phyloP scores from a whole-genome alignment of 2,329 filamentous ascomycete genomes.

The Colletotrichum sp. region DNA sequence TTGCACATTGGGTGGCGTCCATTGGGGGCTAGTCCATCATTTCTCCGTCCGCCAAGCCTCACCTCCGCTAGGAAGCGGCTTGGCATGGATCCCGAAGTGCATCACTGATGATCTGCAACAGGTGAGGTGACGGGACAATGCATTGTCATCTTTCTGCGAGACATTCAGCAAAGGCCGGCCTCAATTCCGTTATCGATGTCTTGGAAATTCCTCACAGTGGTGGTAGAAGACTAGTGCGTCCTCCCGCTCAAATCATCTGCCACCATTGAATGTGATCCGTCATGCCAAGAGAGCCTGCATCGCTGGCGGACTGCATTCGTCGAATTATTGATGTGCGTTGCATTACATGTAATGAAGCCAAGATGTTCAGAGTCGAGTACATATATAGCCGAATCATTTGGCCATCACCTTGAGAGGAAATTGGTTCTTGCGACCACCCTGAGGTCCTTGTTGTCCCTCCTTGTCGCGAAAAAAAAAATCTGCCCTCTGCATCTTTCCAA shows the following conservation, averaged over 20 bases:
- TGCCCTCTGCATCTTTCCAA: background rate
- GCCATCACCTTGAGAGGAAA: background rate
- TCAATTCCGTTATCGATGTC: background rate
- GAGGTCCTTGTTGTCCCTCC: background rate
- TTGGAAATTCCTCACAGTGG: background rate
- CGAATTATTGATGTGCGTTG: background rate
- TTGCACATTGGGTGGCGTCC: constrained; percentile 5
- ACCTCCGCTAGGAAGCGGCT: background rate
- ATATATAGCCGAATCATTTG: background rate
- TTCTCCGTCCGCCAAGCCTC: background rate
- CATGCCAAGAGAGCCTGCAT: background rate
- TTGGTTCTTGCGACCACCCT: background rate
- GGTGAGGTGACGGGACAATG: constrained; percentile 12
- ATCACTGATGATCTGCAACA: background rate
- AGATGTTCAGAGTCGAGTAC: background rate
- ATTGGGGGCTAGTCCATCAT: constrained; percentile 8
- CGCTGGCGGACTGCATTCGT: background rate
- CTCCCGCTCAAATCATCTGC: background rate
- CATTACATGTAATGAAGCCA: background rate
- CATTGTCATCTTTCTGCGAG: background rate
- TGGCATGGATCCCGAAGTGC: constrained; percentile 14
- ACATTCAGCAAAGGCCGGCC: background rate
- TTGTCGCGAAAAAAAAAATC: background rate
- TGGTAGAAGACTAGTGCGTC: background rate
- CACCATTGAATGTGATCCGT: background rate